These are phyloP conservation scores for Pyrenochaeta sp. DNA, from an alignment of 2,329 filamentous ascomycete species.

Conservation along the genomic window DNA sequence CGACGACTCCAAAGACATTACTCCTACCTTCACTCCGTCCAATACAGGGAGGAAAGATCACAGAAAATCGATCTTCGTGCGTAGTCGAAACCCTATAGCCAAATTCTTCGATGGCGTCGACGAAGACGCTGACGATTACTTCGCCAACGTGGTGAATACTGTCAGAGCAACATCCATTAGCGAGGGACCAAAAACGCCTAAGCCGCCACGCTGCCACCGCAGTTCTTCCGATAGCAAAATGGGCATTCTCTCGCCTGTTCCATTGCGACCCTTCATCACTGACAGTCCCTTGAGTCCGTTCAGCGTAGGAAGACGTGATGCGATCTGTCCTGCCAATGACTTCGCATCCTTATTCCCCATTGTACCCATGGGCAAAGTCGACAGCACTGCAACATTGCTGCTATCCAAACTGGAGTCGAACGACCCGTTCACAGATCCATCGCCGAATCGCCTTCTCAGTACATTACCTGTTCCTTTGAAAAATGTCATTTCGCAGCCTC, in stretches of 20 bases:
- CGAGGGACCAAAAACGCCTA: not conserved
- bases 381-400: not conserved
- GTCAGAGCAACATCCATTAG: not conserved
- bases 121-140: not conserved
- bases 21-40: not conserved
- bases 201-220: not conserved
- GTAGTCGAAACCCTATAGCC: constrained; percentile 24
- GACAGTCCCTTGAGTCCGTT: constrained; percentile 3
- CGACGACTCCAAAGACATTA: constrained; percentile 1
- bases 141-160: not conserved
- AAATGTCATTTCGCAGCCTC: constrained; percentile 2
- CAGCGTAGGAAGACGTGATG: constrained; percentile 1
- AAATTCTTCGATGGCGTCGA: constrained; percentile 33
- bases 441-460: not conserved
- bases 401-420: not conserved
- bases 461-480: constrained; percentile 6
- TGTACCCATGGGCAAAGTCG: not conserved
- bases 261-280: not conserved
- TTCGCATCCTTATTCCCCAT: not conserved
- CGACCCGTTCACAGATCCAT: not conserved
- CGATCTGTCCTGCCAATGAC: not conserved
- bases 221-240: not conserved
- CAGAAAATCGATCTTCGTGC: constrained; percentile 15
- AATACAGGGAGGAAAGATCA: constrained; percentile 8
- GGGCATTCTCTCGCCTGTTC: not conserved